Percentiles rank a stretch among this genome's conserved stretches.
These are phyloP conservation scores for Trichoderma simmonsii DNA, from an alignment of 2,329 filamentous ascomycete species.

Conservation along the genomic window DNA sequence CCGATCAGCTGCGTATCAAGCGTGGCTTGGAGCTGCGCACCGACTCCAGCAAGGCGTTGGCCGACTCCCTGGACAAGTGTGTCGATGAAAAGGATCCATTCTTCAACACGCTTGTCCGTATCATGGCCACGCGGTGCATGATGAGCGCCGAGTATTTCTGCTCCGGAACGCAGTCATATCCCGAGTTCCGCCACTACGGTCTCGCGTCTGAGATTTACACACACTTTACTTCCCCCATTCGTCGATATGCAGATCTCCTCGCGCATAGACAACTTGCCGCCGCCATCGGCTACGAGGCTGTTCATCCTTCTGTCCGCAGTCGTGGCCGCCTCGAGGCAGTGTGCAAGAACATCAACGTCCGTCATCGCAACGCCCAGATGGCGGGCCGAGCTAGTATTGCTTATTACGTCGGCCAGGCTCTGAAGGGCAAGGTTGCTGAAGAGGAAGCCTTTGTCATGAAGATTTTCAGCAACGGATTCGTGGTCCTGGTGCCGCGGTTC, in stretches of 20 bases:
- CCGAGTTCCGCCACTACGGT: conserved; percentile 95
- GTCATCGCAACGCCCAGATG: conserved; percentile 95
- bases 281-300: conserved; percentile 85
- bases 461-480: conserved; percentile 95
- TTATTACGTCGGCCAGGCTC: conserved; percentile 95
- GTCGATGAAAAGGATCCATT: conserved; percentile 79
- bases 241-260: conserved; percentile 93
- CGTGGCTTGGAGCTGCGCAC: conserved; percentile 74
- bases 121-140: conserved; percentile 98
- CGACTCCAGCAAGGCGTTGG: conserved; percentile 88
- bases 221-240: conserved; percentile 96
- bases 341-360: conserved; percentile 97
- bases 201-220: conserved; percentile 97
- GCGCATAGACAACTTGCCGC: conserved; percentile 93
- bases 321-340: conserved; percentile 85
- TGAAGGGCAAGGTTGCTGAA: conserved; percentile 71
- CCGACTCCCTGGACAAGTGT: conserved; percentile 85
- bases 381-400: conserved; percentile 91
- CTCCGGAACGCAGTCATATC: conserved; percentile 85
- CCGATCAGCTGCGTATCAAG: conserved; percentile 86
- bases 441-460: conserved; percentile 97
- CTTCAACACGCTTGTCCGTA: conserved; percentile 97
- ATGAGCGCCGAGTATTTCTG: conserved; percentile 99
- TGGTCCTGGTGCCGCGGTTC: conserved; percentile 92
- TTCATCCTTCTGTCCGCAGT: conserved; percentile 78